Base-by-base conservation (phyloP, 1,139 yeast genomes). In the Hyphopichia pseudoburtonii region DNA sequence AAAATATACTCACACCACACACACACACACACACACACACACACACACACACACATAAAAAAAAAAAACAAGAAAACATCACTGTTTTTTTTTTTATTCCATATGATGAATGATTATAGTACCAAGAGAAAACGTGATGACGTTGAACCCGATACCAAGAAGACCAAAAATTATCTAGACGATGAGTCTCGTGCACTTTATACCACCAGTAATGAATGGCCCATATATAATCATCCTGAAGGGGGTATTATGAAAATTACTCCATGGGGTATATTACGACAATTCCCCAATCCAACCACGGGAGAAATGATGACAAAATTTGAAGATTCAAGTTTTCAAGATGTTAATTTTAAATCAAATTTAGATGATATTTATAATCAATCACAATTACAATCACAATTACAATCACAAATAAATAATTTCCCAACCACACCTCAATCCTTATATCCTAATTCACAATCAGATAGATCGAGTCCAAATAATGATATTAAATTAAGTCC, bases 221-320 rank as follows among this genome's bases (percentile, higher is more conserved):
- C 86, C 3, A 67, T 73, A 34, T 80, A 76, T 48, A 64, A 70
- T 37, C 85, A 79, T 42, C 86, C 86, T 2, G 78, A 78, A 16
- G 86, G 86, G 5, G 86, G 86, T 0, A 64, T 69, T 17, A 72
- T 80, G 34, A 81, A 80, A 52, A 76, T 80, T 38, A 78, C 85
- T 0, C 86, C 86, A 5, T 76, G 82, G 68, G 86, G 86, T 6
- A 55, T 65, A 8, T 47, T 63, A 32, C 50, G 76, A 37, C 73
- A 70, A 43, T 66, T 50, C 46, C 52, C 54, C 30, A 55, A 64
- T 39, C 51, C 57, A 4, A 48, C 48, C 11, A 60, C 60, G 18
- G 74, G 74, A 17, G 69, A 68, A 42, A 50, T 52, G 31, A 52
- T 62, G 26, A 66, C 75, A 25, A 68, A 66, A 32, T 70, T 70